Base-by-base conservation (phyloP, 495 filamentous ascomycete genomes). In the Hypoxylon cercidicola region DNA sequence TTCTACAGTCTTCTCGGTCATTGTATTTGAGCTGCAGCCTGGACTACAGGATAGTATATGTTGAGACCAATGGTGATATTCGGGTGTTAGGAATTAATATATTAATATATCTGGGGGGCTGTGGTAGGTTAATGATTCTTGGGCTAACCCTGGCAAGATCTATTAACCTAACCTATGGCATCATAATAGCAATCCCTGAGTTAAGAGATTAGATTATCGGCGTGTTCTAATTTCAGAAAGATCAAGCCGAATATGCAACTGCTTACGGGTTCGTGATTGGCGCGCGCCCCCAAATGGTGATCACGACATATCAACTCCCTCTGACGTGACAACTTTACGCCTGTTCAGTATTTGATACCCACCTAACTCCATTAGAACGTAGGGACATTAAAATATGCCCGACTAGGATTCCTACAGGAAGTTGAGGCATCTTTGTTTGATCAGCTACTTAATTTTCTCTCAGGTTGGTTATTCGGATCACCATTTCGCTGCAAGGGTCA, bases 301-400 rank as follows among this genome's bases (percentile, higher is more conserved):
- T 69, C 66, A 69, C 66, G 66, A 65, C 66, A 69, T 69, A 48
- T 15, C 28, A 18, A 64, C 61, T 52, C 48, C 43, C 45, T 54
- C 60, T 69, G 54, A 52, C 59, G 64, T 68, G 64, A 63, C 59
- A 50, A 32, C 10, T 13, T 51, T 34, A 13, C 6, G 19, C 19
- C 23, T 20, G 39, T n/a, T 18, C 18, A 48, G 35, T 15, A 53
- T 21, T 12, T 57, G 39, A 52, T 30, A 30, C 21, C 18, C n/a
- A 49, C 11, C 13, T 19, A 15, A 44, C 41, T 21, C 25, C 1
- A 44, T 46, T 12, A 13, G 23, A 41, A n/a, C 15, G 47, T 8
- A 40, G 43, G 45, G 13, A 21, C n/a, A 32, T 49, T 50, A 8
- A 43, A 40, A 15, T 40, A 40, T 1, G 3, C 13, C 37, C 37